These are phyloP conservation scores for Paramecium sexaurelia DNA, from an alignment of 73 alveolate genomes.

Conservation along the genomic window DNA sequence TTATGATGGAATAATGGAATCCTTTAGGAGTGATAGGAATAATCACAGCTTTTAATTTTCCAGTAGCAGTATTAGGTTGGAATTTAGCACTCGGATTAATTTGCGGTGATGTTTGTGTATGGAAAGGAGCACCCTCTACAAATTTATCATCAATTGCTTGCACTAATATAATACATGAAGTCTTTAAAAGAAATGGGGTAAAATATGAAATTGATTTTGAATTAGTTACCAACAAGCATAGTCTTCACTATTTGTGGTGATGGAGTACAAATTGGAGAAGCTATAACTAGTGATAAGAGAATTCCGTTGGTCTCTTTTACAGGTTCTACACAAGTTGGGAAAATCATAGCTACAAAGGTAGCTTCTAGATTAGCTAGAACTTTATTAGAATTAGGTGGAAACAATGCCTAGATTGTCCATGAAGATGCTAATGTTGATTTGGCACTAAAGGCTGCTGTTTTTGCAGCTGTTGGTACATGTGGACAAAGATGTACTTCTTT, in stretches of 20 bases:
- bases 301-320: conserved; percentile 87
- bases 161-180: conserved; percentile 78
- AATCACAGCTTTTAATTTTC: conserved; percentile 96
- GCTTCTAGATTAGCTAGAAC: conserved; percentile 85
- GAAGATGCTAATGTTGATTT: conserved; percentile 88
- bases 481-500: conserved; percentile 94
- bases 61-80: conserved; percentile 91
- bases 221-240: conserved; percentile 68
- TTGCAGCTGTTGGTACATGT: conserved; percentile 93
- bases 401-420: conserved; percentile 86
- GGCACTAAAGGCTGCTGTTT: conserved; percentile 84
- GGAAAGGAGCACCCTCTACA: conserved; percentile 91
- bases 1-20: conserved; percentile 91
- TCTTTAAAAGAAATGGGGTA: conserved; percentile 80
- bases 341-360: conserved; percentile 77
- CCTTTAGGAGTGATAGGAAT: conserved; percentile 92
- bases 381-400: conserved; percentile 92
- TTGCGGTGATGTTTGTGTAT: conserved; percentile 86
- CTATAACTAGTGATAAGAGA: conserved; percentile 80
- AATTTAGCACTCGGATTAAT: conserved; percentile 85
- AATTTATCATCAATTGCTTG: conserved; percentile 81
- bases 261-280: conserved; percentile 87
- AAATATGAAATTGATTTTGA: conserved; percentile 55
- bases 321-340: conserved; percentile 86
- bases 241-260: conserved; percentile 74